Evolutionary conservation across 2,329 filamentous ascomycete genomes (phyloP).

Genomic region (Hyphodiscus sp.): DNA sequence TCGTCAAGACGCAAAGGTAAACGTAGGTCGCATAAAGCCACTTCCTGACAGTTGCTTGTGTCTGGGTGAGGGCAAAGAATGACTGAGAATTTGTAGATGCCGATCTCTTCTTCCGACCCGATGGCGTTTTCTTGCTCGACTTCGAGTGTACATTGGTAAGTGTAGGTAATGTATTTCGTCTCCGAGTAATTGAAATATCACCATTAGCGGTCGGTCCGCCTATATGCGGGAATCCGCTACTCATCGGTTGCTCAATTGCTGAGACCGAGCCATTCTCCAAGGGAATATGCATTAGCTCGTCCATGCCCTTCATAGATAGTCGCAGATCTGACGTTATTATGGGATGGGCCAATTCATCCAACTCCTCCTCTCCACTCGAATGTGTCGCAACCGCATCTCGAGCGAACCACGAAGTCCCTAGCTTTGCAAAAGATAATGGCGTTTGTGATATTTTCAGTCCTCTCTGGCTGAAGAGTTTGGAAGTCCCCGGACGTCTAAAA

Average conservation of each 20-base stretch:
- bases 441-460: constrained; percentile 6
- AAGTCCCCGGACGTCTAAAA: constrained; percentile 51
- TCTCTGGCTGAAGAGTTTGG: constrained; percentile 7
- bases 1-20: constrained; percentile 58
- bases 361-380: constrained; percentile 19
- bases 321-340: not conserved
- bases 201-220: constrained; percentile 8
- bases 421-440: constrained; percentile 11
- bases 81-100: constrained; percentile 60
- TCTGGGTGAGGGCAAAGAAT: constrained; percentile 73
- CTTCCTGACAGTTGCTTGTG: constrained; percentile 69
- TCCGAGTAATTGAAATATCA: constrained; percentile 3
- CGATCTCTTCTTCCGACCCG: constrained; percentile 59
- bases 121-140: constrained; percentile 43
- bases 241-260: constrained; percentile 12
- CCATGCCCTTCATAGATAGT: constrained; percentile 7
- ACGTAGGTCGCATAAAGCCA: constrained; percentile 79
- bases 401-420: constrained; percentile 14
- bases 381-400: constrained; percentile 15
- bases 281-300: not conserved
- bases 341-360: not conserved
- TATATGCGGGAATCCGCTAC: not conserved
- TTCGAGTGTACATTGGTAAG: constrained; percentile 28
- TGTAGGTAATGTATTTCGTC: constrained; percentile 46
- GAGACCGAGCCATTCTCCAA: constrained; percentile 19